These are phyloP conservation scores for Fusarium acutatum DNA, from an alignment of 2,329 filamentous ascomycete species.

Conservation along the genomic window DNA sequence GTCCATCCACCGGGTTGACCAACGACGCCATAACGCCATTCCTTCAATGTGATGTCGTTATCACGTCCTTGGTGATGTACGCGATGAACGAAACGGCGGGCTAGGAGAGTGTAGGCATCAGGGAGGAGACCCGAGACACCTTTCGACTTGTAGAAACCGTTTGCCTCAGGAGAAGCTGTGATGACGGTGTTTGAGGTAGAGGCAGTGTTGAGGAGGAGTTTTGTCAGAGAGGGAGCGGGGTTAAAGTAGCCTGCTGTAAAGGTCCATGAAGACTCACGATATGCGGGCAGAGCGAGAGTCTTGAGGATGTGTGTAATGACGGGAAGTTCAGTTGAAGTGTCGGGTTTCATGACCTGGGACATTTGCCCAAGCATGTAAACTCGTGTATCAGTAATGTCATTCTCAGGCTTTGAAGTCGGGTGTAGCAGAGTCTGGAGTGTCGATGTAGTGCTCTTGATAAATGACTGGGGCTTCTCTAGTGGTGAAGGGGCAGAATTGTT, in stretches of 20 bases:
- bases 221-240: conserved; percentile 84
- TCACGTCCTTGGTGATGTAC: conserved; percentile 57
- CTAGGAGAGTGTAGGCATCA: conserved; percentile 89
- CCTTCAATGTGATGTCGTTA: conserved; percentile 75
- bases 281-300: conserved; percentile 69
- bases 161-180: conserved; percentile 91
- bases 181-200: conserved; percentile 81
- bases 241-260: conserved; percentile 99
- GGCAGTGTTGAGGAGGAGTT: conserved; percentile 78
- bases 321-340: conserved; percentile 88
- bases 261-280: conserved; percentile 81
- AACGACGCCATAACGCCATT: conserved; percentile 87
- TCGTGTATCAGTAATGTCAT: conserved; percentile 65
- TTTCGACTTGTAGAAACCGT: conserved; percentile 90
- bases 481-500: conserved; percentile 80
- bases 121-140: conserved; percentile 92
- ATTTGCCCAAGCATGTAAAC: conserved; percentile 91
- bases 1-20: conserved; percentile 89
- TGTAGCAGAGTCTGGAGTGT: conserved; percentile 74
- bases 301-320: conserved; percentile 79
- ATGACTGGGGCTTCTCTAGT: conserved; percentile 72
- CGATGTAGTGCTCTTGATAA: conserved; percentile 73
- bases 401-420: conserved; percentile 20
- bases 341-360: conserved; percentile 80
- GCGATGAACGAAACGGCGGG: conserved; percentile 78